A percentile compares a stretch with the other conserved stretches of the same genome.
phyloP scores from a whole-genome alignment of 2,329 filamentous ascomycete species.

The Shiraia sp. region DNA sequence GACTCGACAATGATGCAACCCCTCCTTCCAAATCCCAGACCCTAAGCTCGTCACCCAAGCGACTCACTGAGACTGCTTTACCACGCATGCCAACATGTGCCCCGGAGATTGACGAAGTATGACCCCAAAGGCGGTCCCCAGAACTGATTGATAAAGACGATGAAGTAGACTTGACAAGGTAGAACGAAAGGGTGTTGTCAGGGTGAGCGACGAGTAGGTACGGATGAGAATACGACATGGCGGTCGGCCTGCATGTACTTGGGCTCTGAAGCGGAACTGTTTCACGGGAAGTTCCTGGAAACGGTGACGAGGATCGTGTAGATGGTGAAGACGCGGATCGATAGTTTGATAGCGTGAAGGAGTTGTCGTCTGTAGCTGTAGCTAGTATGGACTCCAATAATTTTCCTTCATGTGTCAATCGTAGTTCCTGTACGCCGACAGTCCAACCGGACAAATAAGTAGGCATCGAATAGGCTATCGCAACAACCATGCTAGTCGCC shows the following conservation, averaged over 20 bases:
- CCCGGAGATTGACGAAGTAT: constrained; percentile 85
- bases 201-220: constrained; percentile 82
- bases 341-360: constrained; percentile 45
- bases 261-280: constrained; percentile 18
- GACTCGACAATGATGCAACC: constrained; percentile 51
- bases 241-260: constrained; percentile 48
- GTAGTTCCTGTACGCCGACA: constrained; percentile 87
- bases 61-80: constrained; percentile 87
- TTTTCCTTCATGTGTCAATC: constrained; percentile 59
- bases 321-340: constrained; percentile 29
- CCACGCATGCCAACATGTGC: constrained; percentile 83
- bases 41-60: constrained; percentile 67
- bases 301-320: constrained; percentile 30
- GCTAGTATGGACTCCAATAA: constrained; percentile 55
- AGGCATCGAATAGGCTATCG: constrained; percentile 83
- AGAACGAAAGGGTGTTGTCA: constrained; percentile 84
- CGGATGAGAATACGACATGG: constrained; percentile 68
- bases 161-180: constrained; percentile 75
- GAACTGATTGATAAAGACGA: constrained; percentile 68
- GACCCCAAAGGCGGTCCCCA: constrained; percentile 82
- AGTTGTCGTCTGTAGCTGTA: constrained; percentile 55
- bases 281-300: constrained; percentile 30
- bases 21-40: constrained; percentile 89
- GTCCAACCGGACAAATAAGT: constrained; percentile 81
- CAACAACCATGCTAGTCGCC: constrained; percentile 69